These are phyloP conservation scores for Citrus unshiu DNA, from an alignment of 345 rosid species.

Conservation along the genomic window DNA sequence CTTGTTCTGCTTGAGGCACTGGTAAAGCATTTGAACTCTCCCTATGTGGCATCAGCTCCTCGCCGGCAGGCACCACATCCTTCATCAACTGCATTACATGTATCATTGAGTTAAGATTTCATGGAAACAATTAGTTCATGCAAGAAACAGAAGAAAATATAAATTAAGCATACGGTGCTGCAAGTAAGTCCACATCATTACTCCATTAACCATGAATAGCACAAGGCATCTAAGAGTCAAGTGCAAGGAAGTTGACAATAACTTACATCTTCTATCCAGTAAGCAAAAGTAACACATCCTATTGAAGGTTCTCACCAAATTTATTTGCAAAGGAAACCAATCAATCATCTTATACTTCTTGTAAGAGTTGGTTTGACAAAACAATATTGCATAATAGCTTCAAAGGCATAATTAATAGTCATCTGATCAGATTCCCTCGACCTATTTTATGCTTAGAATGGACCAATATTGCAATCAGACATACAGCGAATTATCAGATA, in stretches of 20 bases:
- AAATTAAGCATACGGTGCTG: not conserved
- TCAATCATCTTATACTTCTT: not conserved
- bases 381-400: not conserved
- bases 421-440: not conserved
- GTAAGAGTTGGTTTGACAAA: not conserved
- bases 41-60: slow-evolving; percentile 77
- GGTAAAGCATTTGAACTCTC: slow-evolving; percentile 12
- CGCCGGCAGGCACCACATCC: slow-evolving; percentile 46
- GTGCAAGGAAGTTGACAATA: not conserved
- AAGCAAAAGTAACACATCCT: not conserved
- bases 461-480: not conserved
- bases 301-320: not conserved
- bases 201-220: not conserved
- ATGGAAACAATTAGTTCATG: not conserved
- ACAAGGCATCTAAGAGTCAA: not conserved
- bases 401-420: not conserved
- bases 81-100: slow-evolving; percentile 48
- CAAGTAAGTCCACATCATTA: not conserved
- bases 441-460: not conserved
- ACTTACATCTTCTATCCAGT: not conserved
- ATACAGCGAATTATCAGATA: not conserved
- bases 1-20: slow-evolving; percentile 31
- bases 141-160: not conserved
- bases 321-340: not conserved
- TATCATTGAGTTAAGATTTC: not conserved